These are phyloP conservation scores for Acanthamoeba castellanii DNA, from an alignment of 208 protist species.

Conservation along the genomic window DNA sequence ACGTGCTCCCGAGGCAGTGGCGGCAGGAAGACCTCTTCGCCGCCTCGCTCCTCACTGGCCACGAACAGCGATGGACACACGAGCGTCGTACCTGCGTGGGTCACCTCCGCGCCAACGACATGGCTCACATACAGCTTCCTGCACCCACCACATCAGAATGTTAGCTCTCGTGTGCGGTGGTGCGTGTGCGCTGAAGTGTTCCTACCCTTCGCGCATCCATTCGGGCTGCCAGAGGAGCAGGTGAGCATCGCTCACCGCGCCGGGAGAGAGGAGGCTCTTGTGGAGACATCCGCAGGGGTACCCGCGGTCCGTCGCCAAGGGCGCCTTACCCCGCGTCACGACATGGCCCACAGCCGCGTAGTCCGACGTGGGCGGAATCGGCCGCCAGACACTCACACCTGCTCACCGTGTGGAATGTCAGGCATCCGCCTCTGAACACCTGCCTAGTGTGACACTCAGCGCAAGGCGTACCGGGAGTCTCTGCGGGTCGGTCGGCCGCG, in stretches of 20 bases:
- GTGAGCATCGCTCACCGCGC: neutral
- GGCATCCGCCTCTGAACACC: neutral
- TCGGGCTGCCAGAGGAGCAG: neutral
- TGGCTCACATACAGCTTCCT: neutral
- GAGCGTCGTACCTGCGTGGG: neutral
- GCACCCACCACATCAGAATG: neutral
- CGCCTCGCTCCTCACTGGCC: neutral
- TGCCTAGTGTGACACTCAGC: neutral
- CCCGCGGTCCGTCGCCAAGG: neutral
- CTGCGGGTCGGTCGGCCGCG: neutral
- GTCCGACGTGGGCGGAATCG: neutral
- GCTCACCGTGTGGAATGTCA: neutral
- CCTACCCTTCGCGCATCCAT: slow-evolving; percentile 6
- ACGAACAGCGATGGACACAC: slow-evolving; percentile 4
- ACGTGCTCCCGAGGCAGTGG: neutral
- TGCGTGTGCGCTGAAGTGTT: too few relatives aligned
- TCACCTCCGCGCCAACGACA: neutral
- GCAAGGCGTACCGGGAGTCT: neutral
- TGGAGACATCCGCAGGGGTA: slow-evolving; percentile 21
- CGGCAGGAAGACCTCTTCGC: neutral
- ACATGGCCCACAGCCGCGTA: neutral
- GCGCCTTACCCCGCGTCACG: neutral
- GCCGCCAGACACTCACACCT: slow-evolving; percentile 23
- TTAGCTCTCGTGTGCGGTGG: too few relatives aligned
- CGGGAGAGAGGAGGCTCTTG: slow-evolving; percentile 6